Evolutionary conservation across 2,329 filamentous ascomycete genomes (phyloP), one percentile per base, ranked within the genome.

Genomic region (Fusarium sambucinum): DNA sequence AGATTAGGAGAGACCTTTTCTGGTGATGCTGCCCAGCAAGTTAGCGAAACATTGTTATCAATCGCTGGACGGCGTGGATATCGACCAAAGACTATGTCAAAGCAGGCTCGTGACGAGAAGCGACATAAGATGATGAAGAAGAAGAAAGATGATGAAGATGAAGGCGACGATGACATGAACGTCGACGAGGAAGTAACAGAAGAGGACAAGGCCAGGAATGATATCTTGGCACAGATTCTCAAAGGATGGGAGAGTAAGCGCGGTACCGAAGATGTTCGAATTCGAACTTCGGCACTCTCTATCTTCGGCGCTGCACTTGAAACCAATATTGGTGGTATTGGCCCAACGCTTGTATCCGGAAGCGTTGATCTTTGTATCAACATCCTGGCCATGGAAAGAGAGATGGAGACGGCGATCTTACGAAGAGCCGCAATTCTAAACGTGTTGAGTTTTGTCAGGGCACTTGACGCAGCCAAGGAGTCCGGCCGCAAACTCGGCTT

Each of bases 251-350:
- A 90, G 68, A 85, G 88, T 64, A 89, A 87, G 57, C 80, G 84
- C 17, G 90, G 89, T 1, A 84, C 84, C 60, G 91, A 93, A 75
- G 91, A 93, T 73, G 81, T 92, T 14, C 84, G 91, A 6, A 85
- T 94, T 69, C 87, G 91, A 1, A 81, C 90, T 16, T 92, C 90
- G 23, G 89, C 90, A 6, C 76, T 94, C 9, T 90, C 89, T 6
- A 84, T 93, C 46, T 81, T 93, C 42, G 85, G 86, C 1, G 79
- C 79, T 2, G 83, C 83, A 0, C 77, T 92, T 27, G 89, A 92
- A 74, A 86, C 83, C 2, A 89, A 89, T 67, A 79, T 90, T 6
- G 78, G 79, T 2, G 88, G 87, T 0, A 77, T 90, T 27, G 85
- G 86, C 2, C 75, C 87, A 1, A 75, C 79, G 9, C 71, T 88